These are phyloP conservation scores for Sistotremastrum niveocremeum DNA, from an alignment of 768 basidiomycete species.

Conservation along the genomic window DNA sequence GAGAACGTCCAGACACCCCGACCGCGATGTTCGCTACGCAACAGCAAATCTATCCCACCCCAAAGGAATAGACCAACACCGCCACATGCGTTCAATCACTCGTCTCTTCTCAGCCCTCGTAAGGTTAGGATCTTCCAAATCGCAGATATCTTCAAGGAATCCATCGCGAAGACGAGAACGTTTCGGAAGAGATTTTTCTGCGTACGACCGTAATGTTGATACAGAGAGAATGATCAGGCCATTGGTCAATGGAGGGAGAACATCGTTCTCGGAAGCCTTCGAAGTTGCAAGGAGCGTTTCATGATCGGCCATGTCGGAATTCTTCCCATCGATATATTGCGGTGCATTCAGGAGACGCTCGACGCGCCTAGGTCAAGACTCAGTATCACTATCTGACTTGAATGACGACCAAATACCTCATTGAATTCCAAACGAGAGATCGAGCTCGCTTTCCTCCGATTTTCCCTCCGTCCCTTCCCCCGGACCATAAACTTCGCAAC, in stretches of 20 bases:
- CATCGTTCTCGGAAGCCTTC: constrained; percentile 9
- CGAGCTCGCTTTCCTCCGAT: constrained; percentile 47
- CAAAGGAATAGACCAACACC: constrained; percentile 62
- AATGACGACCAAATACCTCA: constrained; percentile 35
- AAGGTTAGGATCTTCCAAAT: constrained; percentile 65
- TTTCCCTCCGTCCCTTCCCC: constrained; percentile 32
- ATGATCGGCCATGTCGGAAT: not conserved
- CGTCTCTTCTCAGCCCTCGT: constrained; percentile 57
- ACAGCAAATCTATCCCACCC: constrained; percentile 35
- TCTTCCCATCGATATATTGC: constrained; percentile 8
- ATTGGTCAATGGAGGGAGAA: constrained; percentile 43
- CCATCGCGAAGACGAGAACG: constrained; percentile 54
- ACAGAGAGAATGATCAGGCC: constrained; percentile 65
- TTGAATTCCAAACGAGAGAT: constrained; percentile 49
- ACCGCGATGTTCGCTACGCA: no score
- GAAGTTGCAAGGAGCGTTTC: constrained; percentile 7
- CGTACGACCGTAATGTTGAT: constrained; percentile 52
- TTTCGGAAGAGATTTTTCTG: constrained; percentile 38
- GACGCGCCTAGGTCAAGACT: constrained; percentile 31
- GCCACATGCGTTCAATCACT: constrained; percentile 81
- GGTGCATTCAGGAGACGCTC: constrained; percentile 49
- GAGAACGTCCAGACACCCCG: no score
- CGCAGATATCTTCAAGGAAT: constrained; percentile 75
- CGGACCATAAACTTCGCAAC: constrained; percentile 34
- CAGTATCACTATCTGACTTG: not conserved